Evolutionary conservation across 176 grass and related monocot species (phyloP).

Genomic region (Areca catechu): DNA sequence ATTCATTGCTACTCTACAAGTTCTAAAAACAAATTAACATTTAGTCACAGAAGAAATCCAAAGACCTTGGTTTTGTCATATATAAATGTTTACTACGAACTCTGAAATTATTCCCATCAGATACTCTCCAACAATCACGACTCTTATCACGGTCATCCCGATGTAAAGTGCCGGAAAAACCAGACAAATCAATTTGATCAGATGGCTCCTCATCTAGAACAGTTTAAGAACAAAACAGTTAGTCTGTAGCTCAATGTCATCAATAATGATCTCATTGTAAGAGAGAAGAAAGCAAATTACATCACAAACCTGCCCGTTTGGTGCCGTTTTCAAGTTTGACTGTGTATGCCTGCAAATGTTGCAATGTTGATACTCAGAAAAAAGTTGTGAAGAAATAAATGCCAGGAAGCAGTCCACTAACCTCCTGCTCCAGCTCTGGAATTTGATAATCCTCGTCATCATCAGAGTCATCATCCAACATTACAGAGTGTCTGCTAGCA

Average conservation of each 20-base stretch:
- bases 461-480: constrained; percentile 80
- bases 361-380: constrained; percentile 16
- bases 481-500: constrained; percentile 29
- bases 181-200: constrained; percentile 63
- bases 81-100: constrained; percentile 77
- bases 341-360: constrained; percentile 42
- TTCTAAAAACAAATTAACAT: no score
- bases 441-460: constrained; percentile 72
- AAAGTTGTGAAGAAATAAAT: constrained; percentile 4
- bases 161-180: constrained; percentile 88
- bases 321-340: constrained; percentile 22
- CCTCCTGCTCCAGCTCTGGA: constrained; percentile 54
- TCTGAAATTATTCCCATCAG: constrained; percentile 94
- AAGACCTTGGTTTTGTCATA: constrained; percentile 85
- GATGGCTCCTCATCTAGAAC: constrained; percentile 47
- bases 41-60: constrained; percentile 4
- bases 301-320: constrained; percentile 44
- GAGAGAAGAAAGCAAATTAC: constrained; percentile 11
- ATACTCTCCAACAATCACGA: constrained; percentile 94
- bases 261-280: constrained; percentile 6
- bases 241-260: neutral
- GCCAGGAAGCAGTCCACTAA: constrained; percentile 21
- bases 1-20: neutral
- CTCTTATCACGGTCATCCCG: constrained; percentile 71
- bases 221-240: constrained; percentile 13